These are phyloP conservation scores for Plasmodium cynomolgi DNA, from an alignment of 169 alveolate species.

Conservation along the genomic window DNA sequence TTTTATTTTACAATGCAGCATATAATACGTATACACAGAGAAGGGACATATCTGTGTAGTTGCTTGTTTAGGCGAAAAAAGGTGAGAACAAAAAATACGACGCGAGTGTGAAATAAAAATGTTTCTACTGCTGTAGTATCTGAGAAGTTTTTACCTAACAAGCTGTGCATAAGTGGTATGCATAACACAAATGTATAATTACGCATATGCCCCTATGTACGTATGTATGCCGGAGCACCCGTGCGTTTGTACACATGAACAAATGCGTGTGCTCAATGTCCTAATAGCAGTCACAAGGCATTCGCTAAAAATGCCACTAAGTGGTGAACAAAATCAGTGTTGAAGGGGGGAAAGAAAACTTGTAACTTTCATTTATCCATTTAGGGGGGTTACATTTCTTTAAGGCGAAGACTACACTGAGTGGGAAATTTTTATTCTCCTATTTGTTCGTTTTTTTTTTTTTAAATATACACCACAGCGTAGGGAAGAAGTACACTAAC, in stretches of 20 bases:
- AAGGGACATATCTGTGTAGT: slow-evolving; percentile 2
- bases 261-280: not conserved
- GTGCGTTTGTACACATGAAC: not conserved
- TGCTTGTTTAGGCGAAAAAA: not conserved
- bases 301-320: slow-evolving; percentile 1
- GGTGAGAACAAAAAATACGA: not conserved
- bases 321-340: not conserved
- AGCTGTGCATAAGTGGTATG: not conserved
- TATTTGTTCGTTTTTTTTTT: not conserved
- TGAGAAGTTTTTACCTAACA: not conserved
- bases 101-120: not conserved
- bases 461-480: not conserved
- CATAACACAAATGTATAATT: not conserved
- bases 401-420: not conserved
- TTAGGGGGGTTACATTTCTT: not conserved
- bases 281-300: not conserved
- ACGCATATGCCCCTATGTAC: not conserved
- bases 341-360: not conserved
- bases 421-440: not conserved
- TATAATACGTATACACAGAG: not conserved
- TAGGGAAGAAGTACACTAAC: not conserved
- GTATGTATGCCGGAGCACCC: not conserved
- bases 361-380: not conserved
- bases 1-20: not conserved
- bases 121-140: not conserved